These are phyloP conservation scores for Fusarium napiforme DNA, from an alignment of 2,329 filamentous ascomycete genomes.

Conservation along the genomic window DNA sequence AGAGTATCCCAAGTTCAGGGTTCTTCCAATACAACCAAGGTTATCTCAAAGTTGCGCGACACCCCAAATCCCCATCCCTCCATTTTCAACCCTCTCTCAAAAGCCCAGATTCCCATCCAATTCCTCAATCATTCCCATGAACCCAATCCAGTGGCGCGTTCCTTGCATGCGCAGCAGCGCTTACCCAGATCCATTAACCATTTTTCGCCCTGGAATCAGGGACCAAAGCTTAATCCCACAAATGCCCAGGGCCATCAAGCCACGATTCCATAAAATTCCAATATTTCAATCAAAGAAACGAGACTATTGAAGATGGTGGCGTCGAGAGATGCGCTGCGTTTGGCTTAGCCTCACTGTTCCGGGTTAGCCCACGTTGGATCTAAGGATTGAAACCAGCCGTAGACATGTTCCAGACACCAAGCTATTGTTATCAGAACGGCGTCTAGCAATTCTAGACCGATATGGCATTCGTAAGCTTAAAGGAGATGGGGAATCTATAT, in stretches of 20 bases:
- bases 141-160: neutral
- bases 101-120: neutral
- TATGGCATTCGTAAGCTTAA: neutral
- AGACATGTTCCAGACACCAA: conserved; percentile 14
- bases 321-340: conserved; percentile 1
- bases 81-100: neutral
- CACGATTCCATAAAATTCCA: conserved; percentile 26
- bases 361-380: neutral
- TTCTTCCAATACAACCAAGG: neutral
- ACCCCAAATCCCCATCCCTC: neutral
- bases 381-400: neutral
- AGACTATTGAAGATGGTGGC: conserved; percentile 8
- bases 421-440: conserved; percentile 4
- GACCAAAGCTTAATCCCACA: conserved; percentile 16
- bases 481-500: conserved; percentile 1
- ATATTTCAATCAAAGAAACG: neutral
- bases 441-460: conserved; percentile 20
- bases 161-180: conserved; percentile 5
- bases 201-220: conserved; percentile 24
- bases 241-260: neutral
- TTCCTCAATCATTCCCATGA: neutral
- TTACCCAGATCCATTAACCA: neutral
- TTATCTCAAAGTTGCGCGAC: too few species aligned
- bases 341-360: neutral
- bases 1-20: neutral